Percentiles rank a stretch among this genome's conserved stretches.
Evolutionary conservation across 495 filamentous ascomycete genomes (phyloP).

Genomic region (Neurospora sp.): DNA sequence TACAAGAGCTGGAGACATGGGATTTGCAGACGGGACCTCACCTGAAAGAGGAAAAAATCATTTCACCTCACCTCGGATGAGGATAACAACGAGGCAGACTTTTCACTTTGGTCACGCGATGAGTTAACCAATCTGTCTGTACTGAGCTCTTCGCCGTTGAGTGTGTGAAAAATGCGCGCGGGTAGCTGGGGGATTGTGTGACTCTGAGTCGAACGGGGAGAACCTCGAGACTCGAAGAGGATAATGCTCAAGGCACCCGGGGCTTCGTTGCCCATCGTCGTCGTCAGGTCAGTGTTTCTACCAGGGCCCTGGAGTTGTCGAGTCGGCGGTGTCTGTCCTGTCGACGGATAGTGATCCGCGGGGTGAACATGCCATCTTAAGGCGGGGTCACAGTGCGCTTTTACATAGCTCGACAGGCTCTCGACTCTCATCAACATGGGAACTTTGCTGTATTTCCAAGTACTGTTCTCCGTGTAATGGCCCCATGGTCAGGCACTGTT

Average conservation of each 20-base stretch:
- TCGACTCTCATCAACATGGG: too few species aligned
- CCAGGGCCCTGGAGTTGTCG: neutral
- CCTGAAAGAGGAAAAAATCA: neutral
- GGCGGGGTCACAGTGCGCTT: too few species aligned
- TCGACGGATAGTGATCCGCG: too few species aligned
- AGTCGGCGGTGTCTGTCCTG: too few species aligned
- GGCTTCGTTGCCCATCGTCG: neutral
- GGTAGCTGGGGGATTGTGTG: neutral
- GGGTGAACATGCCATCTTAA: too few species aligned
- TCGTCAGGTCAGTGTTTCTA: neutral
- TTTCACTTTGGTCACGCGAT: neutral
- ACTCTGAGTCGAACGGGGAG: neutral
- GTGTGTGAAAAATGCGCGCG: neutral
- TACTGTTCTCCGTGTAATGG: too few species aligned
- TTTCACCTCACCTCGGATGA: neutral
- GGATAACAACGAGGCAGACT: neutral
- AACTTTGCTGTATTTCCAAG: too few species aligned
- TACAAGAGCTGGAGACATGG: neutral
- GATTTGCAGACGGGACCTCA: neutral
- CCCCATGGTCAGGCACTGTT: too few species aligned
- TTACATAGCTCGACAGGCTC: too few species aligned
- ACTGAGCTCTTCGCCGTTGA: neutral
- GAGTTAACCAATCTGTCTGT: neutral
- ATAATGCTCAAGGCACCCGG: neutral
- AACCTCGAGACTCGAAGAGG: neutral